These are phyloP conservation scores for Scorias spongiosa DNA, from an alignment of 2,329 filamentous ascomycete genomes.

Conservation along the genomic window DNA sequence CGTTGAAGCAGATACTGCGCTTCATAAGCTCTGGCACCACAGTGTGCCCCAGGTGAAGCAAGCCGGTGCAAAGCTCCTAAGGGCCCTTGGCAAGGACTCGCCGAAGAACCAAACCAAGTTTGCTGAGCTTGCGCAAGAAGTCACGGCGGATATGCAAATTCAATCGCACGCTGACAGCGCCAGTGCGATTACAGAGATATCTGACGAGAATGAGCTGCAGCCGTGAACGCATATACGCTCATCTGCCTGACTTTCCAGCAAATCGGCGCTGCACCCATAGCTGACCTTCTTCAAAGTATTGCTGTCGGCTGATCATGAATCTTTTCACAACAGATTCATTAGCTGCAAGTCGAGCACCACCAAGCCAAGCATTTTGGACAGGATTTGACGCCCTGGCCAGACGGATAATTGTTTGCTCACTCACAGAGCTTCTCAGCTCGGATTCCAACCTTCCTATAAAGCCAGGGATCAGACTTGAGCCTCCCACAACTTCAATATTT, in stretches of 20 bases:
- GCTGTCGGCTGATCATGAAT: constrained; percentile 65
- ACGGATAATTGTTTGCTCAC: constrained; percentile 60
- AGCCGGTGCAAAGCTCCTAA: constrained; percentile 14
- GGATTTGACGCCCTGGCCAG: constrained; percentile 58
- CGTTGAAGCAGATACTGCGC: constrained; percentile 3
- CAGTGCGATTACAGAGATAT: not conserved
- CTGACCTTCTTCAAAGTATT: constrained; percentile 78
- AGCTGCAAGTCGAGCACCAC: constrained; percentile 62
- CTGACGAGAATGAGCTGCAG: not conserved
- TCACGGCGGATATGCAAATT: not conserved
- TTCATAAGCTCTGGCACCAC: constrained; percentile 12
- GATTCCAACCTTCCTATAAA: constrained; percentile 57
- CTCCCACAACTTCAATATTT: constrained; percentile 80
- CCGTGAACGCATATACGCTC: constrained; percentile 1
- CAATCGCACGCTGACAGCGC: not conserved
- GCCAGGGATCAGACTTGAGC: constrained; percentile 64
- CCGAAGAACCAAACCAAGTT: constrained; percentile 13
- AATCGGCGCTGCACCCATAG: constrained; percentile 21
- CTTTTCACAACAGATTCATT: constrained; percentile 49
- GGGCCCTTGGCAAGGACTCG: constrained; percentile 14
- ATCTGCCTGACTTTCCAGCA: constrained; percentile 15
- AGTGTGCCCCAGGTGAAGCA: constrained; percentile 13
- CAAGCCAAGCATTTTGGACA: constrained; percentile 68
- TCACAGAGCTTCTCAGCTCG: constrained; percentile 20
- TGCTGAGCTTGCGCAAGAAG: constrained; percentile 8